phyloP scores from a whole-genome alignment of 345 rosid genomes.

The Salix suchowensis region DNA sequence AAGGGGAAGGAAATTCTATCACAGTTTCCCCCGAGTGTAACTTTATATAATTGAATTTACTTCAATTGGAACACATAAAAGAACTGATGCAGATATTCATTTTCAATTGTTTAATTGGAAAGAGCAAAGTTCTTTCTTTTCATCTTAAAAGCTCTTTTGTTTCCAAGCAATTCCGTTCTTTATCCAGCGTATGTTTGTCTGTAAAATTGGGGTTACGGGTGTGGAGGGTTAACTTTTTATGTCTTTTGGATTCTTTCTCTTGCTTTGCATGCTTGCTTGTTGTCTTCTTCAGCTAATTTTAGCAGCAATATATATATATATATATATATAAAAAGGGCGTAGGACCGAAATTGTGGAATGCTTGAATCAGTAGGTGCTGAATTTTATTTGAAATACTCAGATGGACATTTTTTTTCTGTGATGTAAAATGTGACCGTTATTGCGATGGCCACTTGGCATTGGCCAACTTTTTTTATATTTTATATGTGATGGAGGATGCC shows the following conservation, averaged over 20 bases:
- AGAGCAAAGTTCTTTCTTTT: slow-evolving; percentile 32
- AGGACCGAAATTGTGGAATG: not conserved
- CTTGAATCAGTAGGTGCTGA: not conserved
- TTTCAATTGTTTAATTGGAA: slow-evolving; percentile 9
- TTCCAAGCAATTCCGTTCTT: not conserved
- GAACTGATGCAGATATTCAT: slow-evolving; percentile 18
- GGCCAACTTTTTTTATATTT: not conserved
- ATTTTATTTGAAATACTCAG: not conserved
- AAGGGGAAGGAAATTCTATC: slow-evolving; percentile 39
- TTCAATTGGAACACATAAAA: slow-evolving; percentile 18
- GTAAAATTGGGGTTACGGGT: not conserved
- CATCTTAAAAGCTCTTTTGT: not conserved
- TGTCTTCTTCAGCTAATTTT: not conserved
- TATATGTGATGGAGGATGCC: slow-evolving; percentile 4
- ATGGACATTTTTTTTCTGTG: not conserved
- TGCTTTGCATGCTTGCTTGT: not conserved
- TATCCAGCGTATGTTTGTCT: not conserved
- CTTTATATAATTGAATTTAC: slow-evolving; percentile 17
- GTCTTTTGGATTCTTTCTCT: not conserved
- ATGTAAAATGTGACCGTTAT: not conserved
- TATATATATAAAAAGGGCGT: no score
- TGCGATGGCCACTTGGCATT: not conserved
- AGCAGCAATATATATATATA: not conserved
- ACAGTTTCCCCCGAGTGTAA: slow-evolving; percentile 30
- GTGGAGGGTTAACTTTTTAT: not conserved